Base-by-base conservation (phyloP, 192 early-diverging fungal species). In the Paraglomus brasilianum region DNA sequence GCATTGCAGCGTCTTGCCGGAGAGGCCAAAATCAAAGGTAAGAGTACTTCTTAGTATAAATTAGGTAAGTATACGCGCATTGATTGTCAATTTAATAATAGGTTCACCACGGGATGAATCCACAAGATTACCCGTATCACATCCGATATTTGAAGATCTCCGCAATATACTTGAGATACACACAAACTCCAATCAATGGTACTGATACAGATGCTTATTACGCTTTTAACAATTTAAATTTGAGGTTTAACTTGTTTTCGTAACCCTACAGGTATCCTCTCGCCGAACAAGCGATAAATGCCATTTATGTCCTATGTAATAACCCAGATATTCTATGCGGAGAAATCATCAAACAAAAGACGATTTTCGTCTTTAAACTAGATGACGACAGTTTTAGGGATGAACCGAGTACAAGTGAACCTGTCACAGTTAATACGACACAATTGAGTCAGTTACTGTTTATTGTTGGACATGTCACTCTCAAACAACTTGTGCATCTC, bases 401-500 rank as follows among this genome's bases (percentile, higher is more conserved):
- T n/a, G 75, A 76, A 30, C 70, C 72, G 17, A 55, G 39, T 2
- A 57, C 57, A 24, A 40, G 58, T 42, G 75, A 74, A 13, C 53
- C 74, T 19, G 44, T 67, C 0, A 73, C 72, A 15, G 58, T 65
- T 49, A 56, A 78, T 66, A 51, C 60, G 70, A 45, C 73, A 74
- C 89, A 92, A 44, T 83, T 99, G 9, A 87, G 88, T 62, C 91
- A 95, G 48, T 78, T 99, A 13, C 74, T 95, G 21, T 98, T 98
- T 64, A 80, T 97, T 36, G 89, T 95, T 36, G 96, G 97, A 0
- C 97, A 99, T 76, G 87, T 96, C 14, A 96, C 93, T 0, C 91
- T 98, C 69, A 95, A 97, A 79, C 91, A 97, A 71, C 95, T 96
- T 73, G 95, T 97, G 39, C 89, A 97, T 76, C 79, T 99, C 51